Percentiles rank a stretch among this genome's conserved stretches.
These are phyloP conservation scores for Backusella westeae DNA, from an alignment of 192 early-diverging fungal species.

Conservation along the genomic window DNA sequence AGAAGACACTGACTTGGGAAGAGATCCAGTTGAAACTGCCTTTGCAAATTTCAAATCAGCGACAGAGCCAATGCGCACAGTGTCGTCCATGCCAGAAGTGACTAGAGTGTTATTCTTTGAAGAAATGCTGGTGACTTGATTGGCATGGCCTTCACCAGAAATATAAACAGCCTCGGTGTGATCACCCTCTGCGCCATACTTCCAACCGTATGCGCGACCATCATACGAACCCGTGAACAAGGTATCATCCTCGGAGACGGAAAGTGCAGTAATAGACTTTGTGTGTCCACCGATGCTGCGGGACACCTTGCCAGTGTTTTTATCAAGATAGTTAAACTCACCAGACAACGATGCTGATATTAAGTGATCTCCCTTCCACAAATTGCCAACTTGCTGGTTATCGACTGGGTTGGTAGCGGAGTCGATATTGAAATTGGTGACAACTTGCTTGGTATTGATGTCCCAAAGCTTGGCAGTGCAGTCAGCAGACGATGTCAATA, in stretches of 20 bases:
- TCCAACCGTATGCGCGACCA: slow-evolving; percentile 85
- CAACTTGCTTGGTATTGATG: slow-evolving; percentile 63
- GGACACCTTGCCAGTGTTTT: slow-evolving; percentile 45
- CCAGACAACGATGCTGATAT: slow-evolving; percentile 83
- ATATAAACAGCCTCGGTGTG: slow-evolving; percentile 43
- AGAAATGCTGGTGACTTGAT: slow-evolving; percentile 69
- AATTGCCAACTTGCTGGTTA: slow-evolving; percentile 90
- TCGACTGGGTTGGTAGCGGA: slow-evolving; percentile 40
- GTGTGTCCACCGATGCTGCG: slow-evolving; percentile 71
- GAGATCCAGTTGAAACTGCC: slow-evolving; percentile 32
- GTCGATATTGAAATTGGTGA: slow-evolving; percentile 56
- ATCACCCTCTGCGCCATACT: slow-evolving; percentile 37
- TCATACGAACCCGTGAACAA: slow-evolving; percentile 92
- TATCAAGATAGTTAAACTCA: slow-evolving; percentile 83
- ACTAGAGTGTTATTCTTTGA: slow-evolving; percentile 44
- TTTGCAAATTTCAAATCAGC: slow-evolving; percentile 33
- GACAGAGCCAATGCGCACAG: slow-evolving; percentile 39
- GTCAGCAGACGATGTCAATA: slow-evolving; percentile 87
- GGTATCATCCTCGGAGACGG: slow-evolving; percentile 45
- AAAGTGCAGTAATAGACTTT: slow-evolving; percentile 80
- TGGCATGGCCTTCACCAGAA: slow-evolving; percentile 67
- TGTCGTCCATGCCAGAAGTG: slow-evolving; percentile 79
- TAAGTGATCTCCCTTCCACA: slow-evolving; percentile 80
- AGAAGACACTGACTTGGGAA: slow-evolving; percentile 58
- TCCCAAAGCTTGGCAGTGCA: slow-evolving; percentile 92